Conservation (phyloP, 345 rosid genomes). For the Clausena lansium region DNA sequence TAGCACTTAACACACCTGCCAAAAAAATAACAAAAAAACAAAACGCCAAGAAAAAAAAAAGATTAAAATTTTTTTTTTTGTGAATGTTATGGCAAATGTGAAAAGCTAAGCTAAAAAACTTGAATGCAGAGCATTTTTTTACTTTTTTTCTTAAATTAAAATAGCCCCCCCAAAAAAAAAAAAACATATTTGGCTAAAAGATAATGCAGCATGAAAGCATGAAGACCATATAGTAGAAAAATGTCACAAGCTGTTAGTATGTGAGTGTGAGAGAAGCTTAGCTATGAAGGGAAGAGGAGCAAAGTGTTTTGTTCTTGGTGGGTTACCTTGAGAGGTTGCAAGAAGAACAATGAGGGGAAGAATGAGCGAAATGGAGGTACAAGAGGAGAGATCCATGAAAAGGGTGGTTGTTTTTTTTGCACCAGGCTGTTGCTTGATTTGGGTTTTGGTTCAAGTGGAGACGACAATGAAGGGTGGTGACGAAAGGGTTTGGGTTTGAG, state of each 20-base stretch:
- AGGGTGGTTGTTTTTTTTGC: neutral
- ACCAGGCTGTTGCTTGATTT: neutral
- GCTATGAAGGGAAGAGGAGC: neutral
- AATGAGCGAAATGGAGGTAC: conserved; percentile 9
- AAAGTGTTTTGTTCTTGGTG: neutral
- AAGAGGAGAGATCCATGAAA: conserved; percentile 40
- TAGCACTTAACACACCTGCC: conserved; percentile 31
- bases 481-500: neutral
- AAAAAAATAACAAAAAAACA: neutral
- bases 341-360: conserved; percentile 31
- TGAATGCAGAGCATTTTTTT: neutral
- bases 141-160: too few relatives aligned
- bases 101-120: neutral
- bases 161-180: neutral
- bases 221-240: neutral
- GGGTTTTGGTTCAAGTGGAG: neutral
- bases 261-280: neutral
- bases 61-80: neutral
- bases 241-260: neutral
- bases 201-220: neutral
- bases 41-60: neutral
- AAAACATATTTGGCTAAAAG: neutral
- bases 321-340: conserved; percentile 31
- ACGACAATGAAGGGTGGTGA: conserved; percentile 9
- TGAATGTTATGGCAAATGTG: neutral